Base-by-base conservation (phyloP, 371 early-diverging fungal species). In the Apophysomyces trapeziformis region DNA sequence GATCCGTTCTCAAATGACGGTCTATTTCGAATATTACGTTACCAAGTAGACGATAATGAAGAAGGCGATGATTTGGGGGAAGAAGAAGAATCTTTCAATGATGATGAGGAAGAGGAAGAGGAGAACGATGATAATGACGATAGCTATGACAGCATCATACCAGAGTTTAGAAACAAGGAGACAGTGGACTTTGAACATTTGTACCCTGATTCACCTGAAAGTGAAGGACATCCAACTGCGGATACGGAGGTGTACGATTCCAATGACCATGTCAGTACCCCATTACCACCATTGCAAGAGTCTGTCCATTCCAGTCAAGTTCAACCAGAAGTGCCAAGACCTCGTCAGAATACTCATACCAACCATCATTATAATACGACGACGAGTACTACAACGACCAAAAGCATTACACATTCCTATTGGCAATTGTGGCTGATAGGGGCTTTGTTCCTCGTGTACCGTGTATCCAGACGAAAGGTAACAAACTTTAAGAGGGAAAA, bases 131-230 rank as follows among this genome's bases (percentile, higher is more conserved):
- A 65, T 26, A 38, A 58, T 37, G 59, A 21, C 5, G n/a, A n/a
- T 45, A 60, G 59, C 14, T 50, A 58, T 37, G 59, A 58, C 46
- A 50, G 60, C 21, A 60, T 41, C 37, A 35, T 65, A 50, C 59
- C 66, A 21, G 32, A 37, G 9, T 65, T 58, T n/a, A 41, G 32
- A 21, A 59, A 59, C 50, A 65, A 59, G 50, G 46, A 59, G 38
- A n/a, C 56, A 14, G 37, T 46, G 38, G 66, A 65, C 32, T 65
- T 65, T 35, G 44, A 58, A 26, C 21, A 18, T 11, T 26, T 50
- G 21, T 50, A 50, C 21, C 54, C 54, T 4, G 21, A 50, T 26
- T 4, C 11, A 21, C 18, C 54, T 21, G 21, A 50, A 4, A 50
- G 21, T 21, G 21, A 50, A 16, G 54, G 21, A 21, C 21, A 50